Percentiles rank a stretch among this genome's conserved stretches.
Conservation (phyloP, 805 yeast species). For the Lachancea kluyveri region DNA sequence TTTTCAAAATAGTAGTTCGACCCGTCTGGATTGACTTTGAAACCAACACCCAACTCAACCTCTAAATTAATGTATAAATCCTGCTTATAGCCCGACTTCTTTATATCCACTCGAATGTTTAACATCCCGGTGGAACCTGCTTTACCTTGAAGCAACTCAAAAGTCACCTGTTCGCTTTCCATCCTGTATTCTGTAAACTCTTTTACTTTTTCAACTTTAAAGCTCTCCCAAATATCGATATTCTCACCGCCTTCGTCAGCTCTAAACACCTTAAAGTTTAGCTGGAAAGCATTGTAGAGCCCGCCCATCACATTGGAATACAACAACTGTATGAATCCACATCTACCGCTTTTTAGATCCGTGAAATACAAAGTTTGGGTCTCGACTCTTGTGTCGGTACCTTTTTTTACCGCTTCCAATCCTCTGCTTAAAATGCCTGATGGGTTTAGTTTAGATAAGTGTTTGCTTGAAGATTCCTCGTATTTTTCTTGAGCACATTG, state of each 20-base stretch:
- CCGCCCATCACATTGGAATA: constrained; percentile 47
- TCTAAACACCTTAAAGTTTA: constrained; percentile 41
- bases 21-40: constrained; percentile 76
- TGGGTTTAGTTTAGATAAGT: too few relatives aligned
- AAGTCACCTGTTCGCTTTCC: constrained; percentile 13
- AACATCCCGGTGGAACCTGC: constrained; percentile 11
- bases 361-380: constrained; percentile 52
- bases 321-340: constrained; percentile 48
- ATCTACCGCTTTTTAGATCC: constrained; percentile 35
- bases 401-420: constrained; percentile 11
- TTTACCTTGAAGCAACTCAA: constrained; percentile 12
- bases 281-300: constrained; percentile 46
- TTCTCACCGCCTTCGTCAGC: constrained; percentile 20
- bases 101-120: constrained; percentile 13
- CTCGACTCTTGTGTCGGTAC: constrained; percentile 39
- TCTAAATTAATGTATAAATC: constrained; percentile 17
- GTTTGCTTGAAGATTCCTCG: too few relatives aligned
- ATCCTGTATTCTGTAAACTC: constrained; percentile 17
- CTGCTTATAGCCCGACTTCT: too few relatives aligned
- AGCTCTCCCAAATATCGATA: constrained; percentile 41
- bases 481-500: too few relatives aligned
- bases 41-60: constrained; percentile 38
- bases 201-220: constrained; percentile 31
- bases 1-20: constrained; percentile 60
- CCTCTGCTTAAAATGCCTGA: constrained; percentile 6